A percentile compares a stretch with the other conserved stretches of the same genome.
Evolutionary conservation across 352 stramenopile species (phyloP).

Genomic region (Phytophthora hibernalis): DNA sequence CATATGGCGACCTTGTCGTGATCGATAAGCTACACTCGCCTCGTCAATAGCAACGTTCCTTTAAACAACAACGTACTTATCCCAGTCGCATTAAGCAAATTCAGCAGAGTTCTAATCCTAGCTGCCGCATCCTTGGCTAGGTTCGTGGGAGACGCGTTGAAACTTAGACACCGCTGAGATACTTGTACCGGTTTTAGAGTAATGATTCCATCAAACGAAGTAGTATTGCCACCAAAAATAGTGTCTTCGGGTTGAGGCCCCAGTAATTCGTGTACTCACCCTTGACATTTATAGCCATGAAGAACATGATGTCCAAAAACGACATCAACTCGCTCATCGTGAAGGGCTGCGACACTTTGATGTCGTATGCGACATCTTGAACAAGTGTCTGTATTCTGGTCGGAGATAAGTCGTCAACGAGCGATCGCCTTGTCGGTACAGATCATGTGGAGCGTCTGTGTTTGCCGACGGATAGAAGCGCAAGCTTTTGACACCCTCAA

Average conservation of each 20-base stretch:
- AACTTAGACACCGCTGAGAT: not conserved
- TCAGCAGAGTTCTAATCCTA: not conserved
- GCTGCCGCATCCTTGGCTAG: not conserved
- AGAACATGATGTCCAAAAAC: conserved; percentile 3
- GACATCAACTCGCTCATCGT: conserved; percentile 1
- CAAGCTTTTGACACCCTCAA: no score
- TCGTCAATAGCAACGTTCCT: not conserved
- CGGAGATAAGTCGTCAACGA: not conserved
- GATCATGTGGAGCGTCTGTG: not conserved
- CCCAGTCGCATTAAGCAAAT: not conserved
- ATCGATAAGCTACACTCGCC: not conserved
- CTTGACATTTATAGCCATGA: conserved; percentile 5
- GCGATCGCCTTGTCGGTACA: not conserved
- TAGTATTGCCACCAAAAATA: conserved; percentile 8
- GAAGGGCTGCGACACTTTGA: not conserved
- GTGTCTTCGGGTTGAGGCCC: not conserved
- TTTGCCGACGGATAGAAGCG: no score
- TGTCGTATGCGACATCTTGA: not conserved
- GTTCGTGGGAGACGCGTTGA: not conserved
- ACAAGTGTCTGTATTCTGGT: not conserved
- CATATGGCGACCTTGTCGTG: conserved; percentile 1
- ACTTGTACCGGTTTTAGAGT: conserved; percentile 12
- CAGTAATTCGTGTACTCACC: conserved; percentile 4
- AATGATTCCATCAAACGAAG: conserved; percentile 1
- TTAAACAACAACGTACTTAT: not conserved